A percentile compares a stretch with the other conserved stretches of the same genome.
Evolutionary conservation across 345 rosid genomes (phyloP).

Genomic region (Limnanthes douglasii): DNA sequence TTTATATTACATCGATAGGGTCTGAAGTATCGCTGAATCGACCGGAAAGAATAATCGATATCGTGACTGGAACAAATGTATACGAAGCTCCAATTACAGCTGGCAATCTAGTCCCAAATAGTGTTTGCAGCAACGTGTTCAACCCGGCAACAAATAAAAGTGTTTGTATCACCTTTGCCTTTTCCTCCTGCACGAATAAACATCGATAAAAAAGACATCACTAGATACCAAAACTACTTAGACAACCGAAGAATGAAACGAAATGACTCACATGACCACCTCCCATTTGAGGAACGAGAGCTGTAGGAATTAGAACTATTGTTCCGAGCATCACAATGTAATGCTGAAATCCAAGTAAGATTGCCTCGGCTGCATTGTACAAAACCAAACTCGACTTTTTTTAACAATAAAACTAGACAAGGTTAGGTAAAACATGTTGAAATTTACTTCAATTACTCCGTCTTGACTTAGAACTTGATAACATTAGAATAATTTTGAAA

Average conservation of each 20-base stretch:
- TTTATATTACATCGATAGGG: constrained; percentile 33
- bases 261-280: constrained; percentile 79
- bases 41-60: constrained; percentile 82
- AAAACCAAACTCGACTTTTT: neutral
- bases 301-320: constrained; percentile 78
- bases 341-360: constrained; percentile 94
- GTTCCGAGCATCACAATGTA: constrained; percentile 96
- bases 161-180: constrained; percentile 88
- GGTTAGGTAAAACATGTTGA: neutral
- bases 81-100: constrained; percentile 89
- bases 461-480: neutral
- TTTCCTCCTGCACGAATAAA: constrained; percentile 58
- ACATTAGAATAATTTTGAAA: neutral
- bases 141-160: constrained; percentile 92
- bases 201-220: neutral
- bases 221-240: neutral
- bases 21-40: constrained; percentile 48
- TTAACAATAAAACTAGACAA: neutral
- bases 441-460: neutral
- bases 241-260: constrained; percentile 1
- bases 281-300: constrained; percentile 99
- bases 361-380: constrained; percentile 61
- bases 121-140: constrained; percentile 72
- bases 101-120: constrained; percentile 85
- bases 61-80: constrained; percentile 84